A percentile compares a stretch with the other conserved stretches of the same genome.
Evolutionary conservation across 1,284 basidiomycete genomes (phyloP).

Genomic region (Trametes hirsuta): DNA sequence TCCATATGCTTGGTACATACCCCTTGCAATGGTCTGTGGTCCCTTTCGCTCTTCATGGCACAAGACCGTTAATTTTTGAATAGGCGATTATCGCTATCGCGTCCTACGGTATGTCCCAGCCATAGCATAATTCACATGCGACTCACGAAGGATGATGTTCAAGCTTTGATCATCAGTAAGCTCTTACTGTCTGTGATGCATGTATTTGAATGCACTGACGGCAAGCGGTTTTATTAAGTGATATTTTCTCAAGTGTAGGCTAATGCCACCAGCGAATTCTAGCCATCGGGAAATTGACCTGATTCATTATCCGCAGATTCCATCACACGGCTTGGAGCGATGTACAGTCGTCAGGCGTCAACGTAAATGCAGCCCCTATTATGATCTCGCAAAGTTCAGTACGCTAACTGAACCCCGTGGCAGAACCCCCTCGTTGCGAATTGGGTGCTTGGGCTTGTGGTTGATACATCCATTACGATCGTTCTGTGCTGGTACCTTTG

Average conservation of each 20-base stretch:
- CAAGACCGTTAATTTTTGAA: background rate
- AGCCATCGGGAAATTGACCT: background rate
- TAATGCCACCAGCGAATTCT: too few species aligned
- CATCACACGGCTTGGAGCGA: background rate
- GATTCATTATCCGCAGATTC: background rate
- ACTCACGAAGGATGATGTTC: too few species aligned
- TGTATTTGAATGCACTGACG: too few species aligned
- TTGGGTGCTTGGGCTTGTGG: conserved; percentile 18
- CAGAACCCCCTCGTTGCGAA: conserved; percentile 17
- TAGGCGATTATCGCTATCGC: conserved; percentile 11
- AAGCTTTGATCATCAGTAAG: too few species aligned
- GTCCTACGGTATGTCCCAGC: conserved; percentile 14
- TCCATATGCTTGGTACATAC: conserved; percentile 19
- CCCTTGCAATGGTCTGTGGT: conserved; percentile 2
- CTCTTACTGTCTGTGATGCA: too few species aligned
- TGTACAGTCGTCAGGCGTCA: background rate
- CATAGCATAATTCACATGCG: too few species aligned
- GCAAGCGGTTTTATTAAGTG: too few species aligned
- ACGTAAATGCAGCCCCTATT: background rate
- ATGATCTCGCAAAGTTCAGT: too few species aligned
- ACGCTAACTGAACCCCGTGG: background rate
- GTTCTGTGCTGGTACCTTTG: conserved; percentile 21
- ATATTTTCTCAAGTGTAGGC: too few species aligned
- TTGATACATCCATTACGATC: conserved; percentile 21
- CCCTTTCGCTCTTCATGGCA: background rate